A percentile compares a stretch with the other conserved stretches of the same genome.
phyloP scores from a whole-genome alignment of 805 yeast genomes.

The Huiozyma naganishii region DNA sequence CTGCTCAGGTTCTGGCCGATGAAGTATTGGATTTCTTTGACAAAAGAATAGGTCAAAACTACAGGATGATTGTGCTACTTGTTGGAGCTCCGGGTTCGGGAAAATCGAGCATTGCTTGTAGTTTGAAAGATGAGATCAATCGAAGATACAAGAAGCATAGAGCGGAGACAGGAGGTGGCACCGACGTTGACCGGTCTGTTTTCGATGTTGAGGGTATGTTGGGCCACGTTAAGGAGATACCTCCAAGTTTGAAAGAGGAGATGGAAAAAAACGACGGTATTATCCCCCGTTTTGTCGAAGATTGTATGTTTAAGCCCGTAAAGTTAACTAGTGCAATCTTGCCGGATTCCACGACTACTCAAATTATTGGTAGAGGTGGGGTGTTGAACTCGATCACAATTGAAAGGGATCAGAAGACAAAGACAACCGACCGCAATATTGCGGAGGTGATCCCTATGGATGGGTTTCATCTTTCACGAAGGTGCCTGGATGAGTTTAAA shows the following conservation, averaged over 20 bases:
- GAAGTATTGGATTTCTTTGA: conserved; percentile 24
- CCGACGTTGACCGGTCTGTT: neutral
- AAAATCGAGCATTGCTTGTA: conserved; percentile 53
- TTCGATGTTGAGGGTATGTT: neutral
- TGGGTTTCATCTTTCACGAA: conserved; percentile 59
- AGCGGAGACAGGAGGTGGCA: neutral
- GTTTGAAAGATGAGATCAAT: conserved; percentile 35
- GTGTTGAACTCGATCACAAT: conserved; percentile 18
- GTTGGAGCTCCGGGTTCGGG: conserved; percentile 85
- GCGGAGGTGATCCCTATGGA: conserved; percentile 59
- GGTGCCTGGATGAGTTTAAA: conserved; percentile 35
- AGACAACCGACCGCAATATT: conserved; percentile 4
- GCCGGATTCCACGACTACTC: conserved; percentile 1
- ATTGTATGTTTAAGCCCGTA: conserved; percentile 13
- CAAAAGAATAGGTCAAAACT: conserved; percentile 16
- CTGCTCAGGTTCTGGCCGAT: conserved; percentile 21
- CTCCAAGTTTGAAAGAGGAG: conserved; percentile 6
- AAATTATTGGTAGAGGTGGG: conserved; percentile 23
- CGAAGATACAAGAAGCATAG: conserved; percentile 12
- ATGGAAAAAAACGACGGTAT: conserved; percentile 9
- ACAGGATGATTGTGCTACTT: conserved; percentile 46
- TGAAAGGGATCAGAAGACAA: neutral
- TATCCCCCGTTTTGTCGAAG: conserved; percentile 15
- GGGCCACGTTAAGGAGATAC: conserved; percentile 1
- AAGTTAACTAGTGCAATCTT: conserved; percentile 9